Percentiles rank a stretch among this genome's conserved stretches.
These are phyloP conservation scores for Zoysia matrella DNA, from an alignment of 202 grass and related monocot genomes.

Conservation along the genomic window DNA sequence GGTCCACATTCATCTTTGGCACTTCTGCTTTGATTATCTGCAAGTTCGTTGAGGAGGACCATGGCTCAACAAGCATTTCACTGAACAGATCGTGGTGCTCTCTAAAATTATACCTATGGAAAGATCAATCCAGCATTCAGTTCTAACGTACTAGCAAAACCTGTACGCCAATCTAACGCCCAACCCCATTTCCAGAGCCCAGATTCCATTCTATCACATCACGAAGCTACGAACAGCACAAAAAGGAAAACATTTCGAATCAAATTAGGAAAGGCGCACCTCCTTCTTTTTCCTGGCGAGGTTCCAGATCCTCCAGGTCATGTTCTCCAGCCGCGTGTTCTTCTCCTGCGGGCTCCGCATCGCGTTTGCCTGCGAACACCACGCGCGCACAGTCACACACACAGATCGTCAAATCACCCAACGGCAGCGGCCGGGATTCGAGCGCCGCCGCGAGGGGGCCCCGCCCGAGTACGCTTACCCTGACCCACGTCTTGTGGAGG, in stretches of 20 bases:
- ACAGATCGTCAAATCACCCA: conserved; percentile 25
- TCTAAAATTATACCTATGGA: conserved; percentile 12
- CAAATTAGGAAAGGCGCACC: conserved; percentile 57
- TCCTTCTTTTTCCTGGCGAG: conserved; percentile 99
- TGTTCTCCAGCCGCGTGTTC: conserved; percentile 98
- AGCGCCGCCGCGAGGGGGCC: not conserved
- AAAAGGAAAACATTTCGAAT: conserved; percentile 31
- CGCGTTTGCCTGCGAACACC: conserved; percentile 72
- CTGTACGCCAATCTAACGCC: conserved; percentile 21
- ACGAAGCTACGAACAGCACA: conserved; percentile 12
- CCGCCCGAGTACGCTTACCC: conserved; percentile 47
- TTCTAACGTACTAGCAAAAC: not conserved
- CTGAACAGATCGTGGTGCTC: conserved; percentile 29
- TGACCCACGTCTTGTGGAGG: conserved; percentile 98
- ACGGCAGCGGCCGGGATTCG: not conserved
- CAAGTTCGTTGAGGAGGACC: not conserved
- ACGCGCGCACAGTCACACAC: conserved; percentile 7
- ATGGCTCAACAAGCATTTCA: conserved; percentile 8
- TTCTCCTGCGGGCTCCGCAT: conserved; percentile 98
- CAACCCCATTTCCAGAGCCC: not conserved
- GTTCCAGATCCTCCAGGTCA: conserved; percentile 99
- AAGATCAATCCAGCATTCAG: conserved; percentile 34
- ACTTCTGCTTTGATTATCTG: not conserved
- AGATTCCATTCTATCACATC: not conserved
- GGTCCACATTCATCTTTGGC: not conserved